Evolutionary conservation across 2,329 filamentous ascomycete species (phyloP).

Genomic region (Colletotrichum sp.): DNA sequence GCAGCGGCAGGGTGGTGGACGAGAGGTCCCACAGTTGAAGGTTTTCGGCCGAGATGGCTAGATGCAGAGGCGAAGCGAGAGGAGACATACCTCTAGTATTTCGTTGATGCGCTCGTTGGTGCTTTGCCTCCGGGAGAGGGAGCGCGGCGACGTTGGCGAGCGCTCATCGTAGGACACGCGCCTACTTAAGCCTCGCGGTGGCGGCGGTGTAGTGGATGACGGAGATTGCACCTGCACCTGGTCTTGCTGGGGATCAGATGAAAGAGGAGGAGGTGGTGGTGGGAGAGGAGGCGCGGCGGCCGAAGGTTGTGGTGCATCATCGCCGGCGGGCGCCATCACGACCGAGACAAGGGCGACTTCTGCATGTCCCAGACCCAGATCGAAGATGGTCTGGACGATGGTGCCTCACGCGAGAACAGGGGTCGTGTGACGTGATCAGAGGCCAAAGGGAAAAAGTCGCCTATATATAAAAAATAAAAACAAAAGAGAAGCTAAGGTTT

Average conservation of each 20-base stretch:
- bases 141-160: constrained; percentile 1
- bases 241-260: neutral
- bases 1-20: neutral
- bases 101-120: constrained; percentile 46
- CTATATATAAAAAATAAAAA: neutral
- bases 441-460: neutral
- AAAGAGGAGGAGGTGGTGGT: neutral
- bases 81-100: constrained; percentile 47
- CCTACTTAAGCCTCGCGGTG: constrained; percentile 9
- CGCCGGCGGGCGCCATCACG: constrained; percentile 13
- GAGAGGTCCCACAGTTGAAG: neutral
- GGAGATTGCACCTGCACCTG: neutral
- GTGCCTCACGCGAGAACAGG: constrained; percentile 15
- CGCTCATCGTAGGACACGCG: constrained; percentile 12
- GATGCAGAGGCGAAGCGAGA: neutral
- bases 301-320: constrained; percentile 4
- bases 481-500: neutral
- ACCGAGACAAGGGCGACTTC: neutral
- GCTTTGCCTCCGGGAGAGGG: constrained; percentile 22
- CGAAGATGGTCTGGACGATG: neutral
- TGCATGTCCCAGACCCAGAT: neutral
- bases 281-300: neutral
- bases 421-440: constrained; percentile 31
- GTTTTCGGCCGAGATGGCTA: neutral
- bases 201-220: neutral